These are phyloP conservation scores for Sarocladium strictum DNA, from an alignment of 2,329 filamentous ascomycete genomes.

Conservation along the genomic window DNA sequence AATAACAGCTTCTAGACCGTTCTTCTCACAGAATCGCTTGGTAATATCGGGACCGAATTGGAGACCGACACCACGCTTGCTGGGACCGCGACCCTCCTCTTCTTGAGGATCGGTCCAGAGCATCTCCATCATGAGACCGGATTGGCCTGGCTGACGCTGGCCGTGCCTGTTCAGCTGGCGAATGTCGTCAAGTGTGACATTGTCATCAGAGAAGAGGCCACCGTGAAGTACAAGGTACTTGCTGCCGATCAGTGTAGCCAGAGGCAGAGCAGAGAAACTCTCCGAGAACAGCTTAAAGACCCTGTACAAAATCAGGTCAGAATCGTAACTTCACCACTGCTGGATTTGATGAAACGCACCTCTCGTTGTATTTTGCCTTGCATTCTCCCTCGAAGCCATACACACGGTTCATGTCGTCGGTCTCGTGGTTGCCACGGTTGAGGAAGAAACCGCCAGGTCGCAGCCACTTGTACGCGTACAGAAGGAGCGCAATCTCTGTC, in stretches of 20 bases:
- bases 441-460: constrained; percentile 84
- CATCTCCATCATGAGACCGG: constrained; percentile 99
- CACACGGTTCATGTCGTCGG: constrained; percentile 97
- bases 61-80: constrained; percentile 92
- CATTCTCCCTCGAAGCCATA: constrained; percentile 99
- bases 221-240: constrained; percentile 93
- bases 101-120: constrained; percentile 96
- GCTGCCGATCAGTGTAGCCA: constrained; percentile 85
- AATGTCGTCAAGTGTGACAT: constrained; percentile 85
- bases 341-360: constrained; percentile 25
- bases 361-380: constrained; percentile 95
- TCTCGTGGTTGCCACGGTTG: constrained; percentile 97
- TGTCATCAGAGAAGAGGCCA: constrained; percentile 93
- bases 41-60: constrained; percentile 97
- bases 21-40: constrained; percentile 93
- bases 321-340: neutral
- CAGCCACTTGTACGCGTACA: constrained; percentile 97
- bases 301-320: constrained; percentile 28
- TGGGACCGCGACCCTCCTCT: constrained; percentile 78
- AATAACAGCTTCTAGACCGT: constrained; percentile 90
- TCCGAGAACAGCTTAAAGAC: constrained; percentile 98
- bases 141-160: constrained; percentile 87
- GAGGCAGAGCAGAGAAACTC: constrained; percentile 87
- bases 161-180: constrained; percentile 85
- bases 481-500: constrained; percentile 85